Percentiles rank a stretch among this genome's conserved stretches.
phyloP scores from a whole-genome alignment of 208 protist species.

The Crithidia bombi region DNA sequence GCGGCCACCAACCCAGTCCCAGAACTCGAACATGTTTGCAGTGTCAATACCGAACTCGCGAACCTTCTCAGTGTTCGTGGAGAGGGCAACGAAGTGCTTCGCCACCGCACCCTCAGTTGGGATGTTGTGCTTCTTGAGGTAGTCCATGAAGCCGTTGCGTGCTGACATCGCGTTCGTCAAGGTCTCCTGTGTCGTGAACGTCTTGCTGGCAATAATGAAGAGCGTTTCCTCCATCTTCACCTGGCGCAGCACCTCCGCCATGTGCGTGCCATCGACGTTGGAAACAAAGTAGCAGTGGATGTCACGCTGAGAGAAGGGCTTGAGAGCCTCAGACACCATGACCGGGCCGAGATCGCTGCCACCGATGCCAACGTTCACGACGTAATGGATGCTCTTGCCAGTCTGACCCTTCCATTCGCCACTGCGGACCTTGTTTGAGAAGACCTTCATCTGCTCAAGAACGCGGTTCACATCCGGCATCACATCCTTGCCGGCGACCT shows the following conservation, averaged over 20 bases:
- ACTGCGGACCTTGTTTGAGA: slow-evolving; percentile 85
- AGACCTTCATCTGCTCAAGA: slow-evolving; percentile 92
- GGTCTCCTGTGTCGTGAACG: slow-evolving; percentile 98
- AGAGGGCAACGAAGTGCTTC: slow-evolving; percentile 98
- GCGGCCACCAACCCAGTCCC: slow-evolving; percentile 98
- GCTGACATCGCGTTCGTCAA: slow-evolving; percentile 96
- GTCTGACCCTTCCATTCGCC: slow-evolving; percentile 95
- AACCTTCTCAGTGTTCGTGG: slow-evolving; percentile 93
- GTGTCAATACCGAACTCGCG: slow-evolving; percentile 96
- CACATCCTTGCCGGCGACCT: slow-evolving; percentile 95
- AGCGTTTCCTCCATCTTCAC: slow-evolving; percentile 94
- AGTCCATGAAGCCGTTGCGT: slow-evolving; percentile 82
- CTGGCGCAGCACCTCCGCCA: slow-evolving; percentile 87
- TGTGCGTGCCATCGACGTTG: slow-evolving; percentile 97
- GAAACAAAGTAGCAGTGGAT: slow-evolving; percentile 95
- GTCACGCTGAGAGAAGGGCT: slow-evolving; percentile 76
- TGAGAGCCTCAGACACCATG: slow-evolving; percentile 96
- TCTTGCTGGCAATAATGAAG: slow-evolving; percentile 98
- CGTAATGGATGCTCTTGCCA: slow-evolving; percentile 93
- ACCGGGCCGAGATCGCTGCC: slow-evolving; percentile 96
- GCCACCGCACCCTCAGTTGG: slow-evolving; percentile 73
- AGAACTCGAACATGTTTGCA: slow-evolving; percentile 98
- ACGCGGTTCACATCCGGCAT: slow-evolving; percentile 95
- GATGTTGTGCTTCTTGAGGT: slow-evolving; percentile 55
- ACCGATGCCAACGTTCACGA: slow-evolving; percentile 98